Percentiles rank a stretch among this genome's conserved stretches.
phyloP scores from a whole-genome alignment of 495 filamentous ascomycete genomes.

The Talaromyces borbonicus region DNA sequence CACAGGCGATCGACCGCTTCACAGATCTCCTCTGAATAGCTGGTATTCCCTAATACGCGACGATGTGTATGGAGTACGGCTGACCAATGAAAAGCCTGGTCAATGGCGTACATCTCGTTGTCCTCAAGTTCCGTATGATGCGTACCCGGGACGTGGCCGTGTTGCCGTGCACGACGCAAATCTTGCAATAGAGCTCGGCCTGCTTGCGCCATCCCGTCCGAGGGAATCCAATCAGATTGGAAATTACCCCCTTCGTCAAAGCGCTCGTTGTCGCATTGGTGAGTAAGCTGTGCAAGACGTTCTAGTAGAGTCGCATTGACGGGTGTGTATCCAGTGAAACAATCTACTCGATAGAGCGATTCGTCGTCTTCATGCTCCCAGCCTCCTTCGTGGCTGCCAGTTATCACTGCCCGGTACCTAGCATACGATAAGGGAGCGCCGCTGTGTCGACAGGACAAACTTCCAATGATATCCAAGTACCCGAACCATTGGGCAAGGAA shows the following conservation, averaged over 20 bases:
- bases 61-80: slow-evolving; percentile 69
- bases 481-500: slow-evolving; percentile 84
- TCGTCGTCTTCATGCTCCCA: slow-evolving; percentile 24
- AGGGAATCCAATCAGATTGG: slow-evolving; percentile 48
- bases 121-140: slow-evolving; percentile 26
- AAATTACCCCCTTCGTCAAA: slow-evolving; percentile 49
- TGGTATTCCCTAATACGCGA: slow-evolving; percentile 53
- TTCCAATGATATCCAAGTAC: slow-evolving; percentile 74
- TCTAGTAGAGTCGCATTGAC: slow-evolving; percentile 62
- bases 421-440: slow-evolving; percentile 41
- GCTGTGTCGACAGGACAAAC: slow-evolving; percentile 59
- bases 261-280: slow-evolving; percentile 57
- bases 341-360: slow-evolving; percentile 62
- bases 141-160: slow-evolving; percentile 20
- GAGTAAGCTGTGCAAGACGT: slow-evolving; percentile 61
- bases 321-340: slow-evolving; percentile 69
- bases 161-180: slow-evolving; percentile 28
- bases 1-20: slow-evolving; percentile 55
- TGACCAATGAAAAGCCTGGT: slow-evolving; percentile 72
- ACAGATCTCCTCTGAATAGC: slow-evolving; percentile 48
- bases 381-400: slow-evolving; percentile 11
- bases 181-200: slow-evolving; percentile 47
- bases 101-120: slow-evolving; percentile 63
- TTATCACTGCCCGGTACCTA: slow-evolving; percentile 46
- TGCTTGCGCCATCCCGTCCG: slow-evolving; percentile 37